Evolutionary conservation across 2,329 filamentous ascomycete genomes (phyloP), one percentile per base, ranked within the genome.

Genomic region (Parastagonospora avenae): DNA sequence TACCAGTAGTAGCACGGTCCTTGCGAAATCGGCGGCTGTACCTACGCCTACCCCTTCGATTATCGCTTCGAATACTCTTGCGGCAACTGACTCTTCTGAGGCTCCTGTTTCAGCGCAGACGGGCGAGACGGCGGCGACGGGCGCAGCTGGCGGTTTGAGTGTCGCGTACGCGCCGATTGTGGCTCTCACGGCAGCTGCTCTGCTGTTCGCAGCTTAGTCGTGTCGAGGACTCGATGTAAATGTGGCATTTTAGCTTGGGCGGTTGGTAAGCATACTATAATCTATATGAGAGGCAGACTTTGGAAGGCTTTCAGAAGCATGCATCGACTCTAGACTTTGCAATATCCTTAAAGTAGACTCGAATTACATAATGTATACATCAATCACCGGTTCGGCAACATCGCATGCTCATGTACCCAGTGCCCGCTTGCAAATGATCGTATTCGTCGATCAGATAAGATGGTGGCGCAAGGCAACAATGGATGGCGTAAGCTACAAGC

Each of bases 11-110:
- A 45, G 47, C 45, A 51, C 50, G 43, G 41, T 48, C 11, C 29
- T 42, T 11, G 54, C 51, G 16, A 55, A 46, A 29, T 35, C 57
- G 1, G 39, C 36, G 10, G 45, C 47, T 7, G 33, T 49, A 7
- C 10, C 41, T 31, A 50, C 54, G 8, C 28, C 30, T 9, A 46
- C 47, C 8, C 31, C 27, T 29, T 40, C 44, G 14, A 40, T 11
- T 14, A 31, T 37, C 27, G 37, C 37, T 4, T 35, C 43, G 14
- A 38, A 39, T 11, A 28, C 40, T 29, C 12, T 41, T 19, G 35
- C 48, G 16, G 38, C 44, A 27, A 59, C 60, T 46, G 48, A 50
- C 46, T 41, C 30, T 32, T 48, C 50, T 19, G 39, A 36, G 40
- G 55, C 49, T 24, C 19, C 19, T 19, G 32, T 47, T 39, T 29